Evolutionary conservation across 2,329 filamentous ascomycete genomes (phyloP).

Genomic region (Proliferodiscus dingleyae): DNA sequence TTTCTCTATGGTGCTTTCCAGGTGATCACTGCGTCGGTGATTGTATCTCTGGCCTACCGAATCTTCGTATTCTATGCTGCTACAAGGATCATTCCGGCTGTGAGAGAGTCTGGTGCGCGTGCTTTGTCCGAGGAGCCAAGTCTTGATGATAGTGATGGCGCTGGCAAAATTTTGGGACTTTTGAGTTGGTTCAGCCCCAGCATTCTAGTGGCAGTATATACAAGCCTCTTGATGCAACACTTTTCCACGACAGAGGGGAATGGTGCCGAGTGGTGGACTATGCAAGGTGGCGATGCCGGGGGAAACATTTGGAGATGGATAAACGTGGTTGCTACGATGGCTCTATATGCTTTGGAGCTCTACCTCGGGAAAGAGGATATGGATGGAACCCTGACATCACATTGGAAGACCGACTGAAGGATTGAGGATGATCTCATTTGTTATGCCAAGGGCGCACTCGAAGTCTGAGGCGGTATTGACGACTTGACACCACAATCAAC

Average conservation of each 20-base stretch:
- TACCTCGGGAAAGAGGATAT: conserved; percentile 80
- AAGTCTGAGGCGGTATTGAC: background rate
- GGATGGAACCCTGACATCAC: conserved; percentile 65
- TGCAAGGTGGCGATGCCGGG: conserved; percentile 74
- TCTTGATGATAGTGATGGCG: conserved; percentile 79
- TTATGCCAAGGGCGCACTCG: background rate
- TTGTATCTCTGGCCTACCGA: conserved; percentile 91
- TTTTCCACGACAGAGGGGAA: conserved; percentile 72
- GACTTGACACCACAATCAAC: background rate
- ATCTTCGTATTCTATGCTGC: conserved; percentile 94
- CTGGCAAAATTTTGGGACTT: conserved; percentile 73
- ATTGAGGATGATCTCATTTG: background rate
- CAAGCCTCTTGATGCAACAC: conserved; percentile 90
- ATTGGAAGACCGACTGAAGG: conserved; percentile 87
- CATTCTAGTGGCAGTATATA: conserved; percentile 93
- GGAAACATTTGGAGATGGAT: conserved; percentile 92
- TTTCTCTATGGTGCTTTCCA: conserved; percentile 89
- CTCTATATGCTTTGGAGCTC: conserved; percentile 82
- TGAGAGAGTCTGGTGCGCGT: conserved; percentile 78
- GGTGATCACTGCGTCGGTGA: conserved; percentile 90
- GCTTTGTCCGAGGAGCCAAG: conserved; percentile 80
- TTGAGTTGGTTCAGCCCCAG: conserved; percentile 93
- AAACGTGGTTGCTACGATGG: conserved; percentile 85
- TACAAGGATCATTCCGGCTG: conserved; percentile 90
- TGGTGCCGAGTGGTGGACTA: conserved; percentile 74